A percentile compares a stretch with the other conserved stretches of the same genome.
Evolutionary conservation across 306 rosid genomes (phyloP).

Genomic region (Parietaria judaica): DNA sequence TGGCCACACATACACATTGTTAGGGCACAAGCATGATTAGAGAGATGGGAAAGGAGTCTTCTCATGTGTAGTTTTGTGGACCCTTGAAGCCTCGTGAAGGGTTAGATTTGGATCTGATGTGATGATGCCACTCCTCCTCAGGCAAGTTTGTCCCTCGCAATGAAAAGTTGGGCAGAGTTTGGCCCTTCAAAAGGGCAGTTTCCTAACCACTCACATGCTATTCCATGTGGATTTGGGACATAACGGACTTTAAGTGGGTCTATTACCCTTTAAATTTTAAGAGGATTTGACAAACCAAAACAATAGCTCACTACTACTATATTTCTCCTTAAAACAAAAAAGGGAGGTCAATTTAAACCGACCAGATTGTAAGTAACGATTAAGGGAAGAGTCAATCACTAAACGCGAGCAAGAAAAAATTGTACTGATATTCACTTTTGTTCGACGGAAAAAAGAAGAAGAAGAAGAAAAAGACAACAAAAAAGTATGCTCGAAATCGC

Average conservation of each 20-base stretch:
- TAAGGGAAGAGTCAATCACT: no score
- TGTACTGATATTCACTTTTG: no score
- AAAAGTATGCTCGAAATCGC: no score
- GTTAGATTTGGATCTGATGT: neutral
- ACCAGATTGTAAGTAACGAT: no score
- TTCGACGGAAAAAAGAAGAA: no score
- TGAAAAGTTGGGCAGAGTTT: neutral
- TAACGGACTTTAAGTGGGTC: neutral
- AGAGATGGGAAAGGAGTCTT: constrained; percentile 6
- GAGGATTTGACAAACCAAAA: neutral
- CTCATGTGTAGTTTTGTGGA: neutral
- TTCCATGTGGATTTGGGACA: constrained; percentile 2
- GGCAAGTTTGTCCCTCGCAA: constrained; percentile 3
- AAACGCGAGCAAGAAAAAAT: no score
- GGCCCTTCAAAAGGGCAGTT: constrained; percentile 1
- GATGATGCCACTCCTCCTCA: neutral
- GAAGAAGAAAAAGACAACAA: no score
- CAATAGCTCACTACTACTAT: no score
- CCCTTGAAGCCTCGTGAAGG: neutral
- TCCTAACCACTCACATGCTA: constrained; percentile 6
- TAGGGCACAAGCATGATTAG: neutral
- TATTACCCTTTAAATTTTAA: neutral
- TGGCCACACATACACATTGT: neutral
- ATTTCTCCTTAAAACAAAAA: no score
- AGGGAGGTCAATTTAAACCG: neutral